phyloP scores from a whole-genome alignment of 2,329 filamentous ascomycete species.

The Aspergillus versicolor region DNA sequence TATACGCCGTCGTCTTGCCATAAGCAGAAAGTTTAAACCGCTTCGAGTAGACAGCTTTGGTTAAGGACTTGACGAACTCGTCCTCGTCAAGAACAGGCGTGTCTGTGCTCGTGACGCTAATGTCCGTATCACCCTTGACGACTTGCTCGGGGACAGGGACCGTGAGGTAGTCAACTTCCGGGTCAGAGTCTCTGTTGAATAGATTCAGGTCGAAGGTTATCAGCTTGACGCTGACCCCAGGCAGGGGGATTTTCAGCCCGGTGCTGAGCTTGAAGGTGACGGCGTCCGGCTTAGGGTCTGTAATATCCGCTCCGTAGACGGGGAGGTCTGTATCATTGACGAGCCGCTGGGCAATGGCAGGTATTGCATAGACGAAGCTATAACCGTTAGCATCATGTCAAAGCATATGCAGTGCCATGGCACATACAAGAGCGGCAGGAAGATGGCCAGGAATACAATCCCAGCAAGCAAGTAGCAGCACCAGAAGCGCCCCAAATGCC shows the following conservation, averaged over 20 bases:
- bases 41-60: conserved; percentile 40
- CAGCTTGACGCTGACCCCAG: conserved; percentile 15
- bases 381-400: background rate
- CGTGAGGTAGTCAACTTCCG: conserved; percentile 17
- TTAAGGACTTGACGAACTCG: conserved; percentile 43
- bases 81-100: conserved; percentile 40
- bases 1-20: conserved; percentile 38
- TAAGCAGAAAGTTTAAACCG: conserved; percentile 39
- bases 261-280: conserved; percentile 23
- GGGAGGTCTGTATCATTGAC: conserved; percentile 24
- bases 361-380: conserved; percentile 25
- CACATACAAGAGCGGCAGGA: conserved; percentile 25
- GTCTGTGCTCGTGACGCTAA: conserved; percentile 37
- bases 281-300: conserved; percentile 18
- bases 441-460: conserved; percentile 25
- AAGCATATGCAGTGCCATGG: too few species aligned
- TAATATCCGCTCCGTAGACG: conserved; percentile 20
- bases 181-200: conserved; percentile 41
- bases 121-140: conserved; percentile 29
- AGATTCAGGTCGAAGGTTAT: conserved; percentile 42
- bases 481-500: conserved; percentile 22
- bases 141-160: conserved; percentile 16
- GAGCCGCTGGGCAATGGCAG: conserved; percentile 24
- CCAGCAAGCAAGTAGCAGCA: conserved; percentile 20
- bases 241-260: conserved; percentile 16